Evolutionary conservation across 2,329 filamentous ascomycete genomes (phyloP).

Genomic region (Trichoderma hamatum): DNA sequence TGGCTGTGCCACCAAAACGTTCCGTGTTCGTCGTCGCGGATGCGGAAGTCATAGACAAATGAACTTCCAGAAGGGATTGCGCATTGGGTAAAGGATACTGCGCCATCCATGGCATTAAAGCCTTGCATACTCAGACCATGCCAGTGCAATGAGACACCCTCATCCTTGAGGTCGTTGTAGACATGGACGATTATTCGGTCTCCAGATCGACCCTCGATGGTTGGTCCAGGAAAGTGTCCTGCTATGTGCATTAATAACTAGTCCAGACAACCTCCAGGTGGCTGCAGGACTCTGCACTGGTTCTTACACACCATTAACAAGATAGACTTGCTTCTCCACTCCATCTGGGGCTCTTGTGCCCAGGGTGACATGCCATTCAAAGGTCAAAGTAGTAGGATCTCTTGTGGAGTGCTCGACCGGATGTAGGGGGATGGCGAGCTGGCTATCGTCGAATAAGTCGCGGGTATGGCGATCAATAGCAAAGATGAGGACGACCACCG

Average conservation of each 20-base stretch:
- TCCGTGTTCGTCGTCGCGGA: constrained; percentile 58
- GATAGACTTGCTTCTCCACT: constrained; percentile 34
- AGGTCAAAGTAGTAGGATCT: constrained; percentile 27
- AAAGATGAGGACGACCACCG: constrained; percentile 10
- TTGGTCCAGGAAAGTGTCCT: constrained; percentile 67
- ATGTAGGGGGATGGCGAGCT: constrained; percentile 30
- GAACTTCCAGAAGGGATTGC: constrained; percentile 54
- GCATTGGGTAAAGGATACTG: constrained; percentile 52
- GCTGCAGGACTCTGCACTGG: neutral
- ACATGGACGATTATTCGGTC: constrained; percentile 71
- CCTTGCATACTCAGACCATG: constrained; percentile 76
- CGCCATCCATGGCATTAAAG: constrained; percentile 69
- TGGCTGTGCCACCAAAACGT: constrained; percentile 65
- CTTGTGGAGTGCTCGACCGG: constrained; percentile 28
- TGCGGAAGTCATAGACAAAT: constrained; percentile 60
- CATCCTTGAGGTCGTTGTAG: constrained; percentile 62
- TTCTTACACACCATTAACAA: constrained; percentile 32
- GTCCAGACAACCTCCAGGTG: neutral
- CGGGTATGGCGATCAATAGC: neutral
- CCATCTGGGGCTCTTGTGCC: constrained; percentile 31
- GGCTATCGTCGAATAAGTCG: constrained; percentile 12
- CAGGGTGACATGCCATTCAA: constrained; percentile 32
- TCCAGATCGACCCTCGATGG: constrained; percentile 70
- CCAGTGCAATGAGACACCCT: constrained; percentile 70
- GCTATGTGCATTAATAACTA: neutral